Percentiles rank a stretch among this genome's conserved stretches.
phyloP scores from a whole-genome alignment of 192 early-diverging fungal genomes.

The Phycomyces nitens region DNA sequence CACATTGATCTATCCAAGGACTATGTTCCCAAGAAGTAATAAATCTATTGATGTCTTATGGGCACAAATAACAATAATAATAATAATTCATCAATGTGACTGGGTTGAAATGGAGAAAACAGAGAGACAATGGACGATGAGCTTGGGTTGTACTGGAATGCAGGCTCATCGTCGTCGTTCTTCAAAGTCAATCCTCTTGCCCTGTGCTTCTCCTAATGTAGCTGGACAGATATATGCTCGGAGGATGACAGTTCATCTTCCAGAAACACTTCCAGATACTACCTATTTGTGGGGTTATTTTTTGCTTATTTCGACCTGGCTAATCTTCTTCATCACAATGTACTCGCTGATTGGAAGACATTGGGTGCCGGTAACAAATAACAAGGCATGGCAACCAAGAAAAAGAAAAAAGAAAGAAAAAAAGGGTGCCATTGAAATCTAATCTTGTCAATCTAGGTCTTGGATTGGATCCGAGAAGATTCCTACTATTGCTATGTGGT shows the following conservation, averaged over 20 bases:
- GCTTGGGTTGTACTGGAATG: background rate
- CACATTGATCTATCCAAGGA: slow-evolving; percentile 74
- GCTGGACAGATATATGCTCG: slow-evolving; percentile 35
- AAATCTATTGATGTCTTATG: background rate
- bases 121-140: background rate
- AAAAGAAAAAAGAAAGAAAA: background rate
- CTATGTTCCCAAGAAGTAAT: slow-evolving; percentile 46
- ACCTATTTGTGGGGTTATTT: slow-evolving; percentile 67
- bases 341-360: slow-evolving; percentile 67
- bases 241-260: slow-evolving; percentile 51
- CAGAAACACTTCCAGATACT: slow-evolving; percentile 59
- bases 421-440: no score
- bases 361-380: slow-evolving; percentile 66
- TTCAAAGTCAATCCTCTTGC: slow-evolving; percentile 11
- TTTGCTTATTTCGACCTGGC: slow-evolving; percentile 54
- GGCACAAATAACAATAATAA: no score
- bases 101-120: background rate
- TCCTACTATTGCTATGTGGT: slow-evolving; percentile 81
- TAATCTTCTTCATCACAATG: slow-evolving; percentile 58
- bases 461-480: slow-evolving; percentile 74
- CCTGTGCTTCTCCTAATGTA: background rate
- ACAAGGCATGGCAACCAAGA: slow-evolving; percentile 37
- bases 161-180: slow-evolving; percentile 22
- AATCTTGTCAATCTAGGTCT: slow-evolving; percentile 25
- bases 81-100: no score